A percentile compares a stretch with the other conserved stretches of the same genome.
Evolutionary conservation across 225 moss, liverwort and hornwort species (phyloP).

Genomic region (Marchantia polymorpha): DNA sequence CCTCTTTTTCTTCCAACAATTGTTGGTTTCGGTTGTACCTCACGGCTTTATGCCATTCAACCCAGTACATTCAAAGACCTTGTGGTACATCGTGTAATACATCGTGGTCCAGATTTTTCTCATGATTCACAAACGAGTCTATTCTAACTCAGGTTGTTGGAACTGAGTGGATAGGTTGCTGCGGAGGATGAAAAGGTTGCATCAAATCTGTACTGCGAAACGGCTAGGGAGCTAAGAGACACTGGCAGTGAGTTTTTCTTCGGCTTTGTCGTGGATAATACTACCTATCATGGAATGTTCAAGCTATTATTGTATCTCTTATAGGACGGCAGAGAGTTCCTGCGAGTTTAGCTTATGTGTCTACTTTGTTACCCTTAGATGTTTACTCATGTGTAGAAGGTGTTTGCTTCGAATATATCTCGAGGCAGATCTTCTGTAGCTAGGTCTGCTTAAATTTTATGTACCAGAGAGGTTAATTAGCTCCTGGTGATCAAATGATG

Average conservation of each 20-base stretch:
- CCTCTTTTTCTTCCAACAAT: no score
- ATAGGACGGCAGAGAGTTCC: no score
- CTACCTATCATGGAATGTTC: background rate
- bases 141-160: background rate
- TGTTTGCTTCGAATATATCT: background rate
- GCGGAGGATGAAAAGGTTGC: conserved; percentile 52
- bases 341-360: no score
- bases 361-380: background rate
- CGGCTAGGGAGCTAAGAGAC: conserved; percentile 52
- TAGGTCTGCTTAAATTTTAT: background rate
- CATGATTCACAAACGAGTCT: no score
- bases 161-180: conserved; percentile 42
- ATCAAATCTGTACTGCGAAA: conserved; percentile 48
- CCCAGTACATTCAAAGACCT: background rate
- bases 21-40: no score
- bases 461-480: background rate
- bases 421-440: background rate
- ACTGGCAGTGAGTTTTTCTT: conserved; percentile 50
- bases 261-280: background rate
- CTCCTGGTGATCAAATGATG: no score
- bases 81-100: background rate
- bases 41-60: no score
- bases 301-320: no score
- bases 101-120: background rate
- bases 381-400: background rate